Evolutionary conservation across 306 rosid species (phyloP).

Genomic region (Hippophae gyantsensis): DNA sequence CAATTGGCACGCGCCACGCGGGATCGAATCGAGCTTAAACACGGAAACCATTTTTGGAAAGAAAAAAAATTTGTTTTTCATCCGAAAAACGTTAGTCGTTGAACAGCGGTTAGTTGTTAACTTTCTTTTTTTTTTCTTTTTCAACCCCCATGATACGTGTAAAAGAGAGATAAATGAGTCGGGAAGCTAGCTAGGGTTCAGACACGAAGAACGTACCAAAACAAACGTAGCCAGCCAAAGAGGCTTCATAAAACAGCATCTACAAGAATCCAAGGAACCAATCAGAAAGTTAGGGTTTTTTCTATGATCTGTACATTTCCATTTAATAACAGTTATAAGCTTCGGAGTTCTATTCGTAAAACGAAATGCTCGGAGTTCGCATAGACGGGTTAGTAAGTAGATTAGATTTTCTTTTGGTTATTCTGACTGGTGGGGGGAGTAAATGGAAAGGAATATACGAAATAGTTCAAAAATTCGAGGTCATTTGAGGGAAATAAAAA

Average conservation of each 20-base stretch:
- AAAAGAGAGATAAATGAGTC: not conserved
- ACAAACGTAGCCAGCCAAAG: constrained; percentile 31
- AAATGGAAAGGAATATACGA: constrained; percentile 2
- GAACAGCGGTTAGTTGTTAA: not conserved
- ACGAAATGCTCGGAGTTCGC: constrained; percentile 30
- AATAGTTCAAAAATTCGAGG: constrained; percentile 8
- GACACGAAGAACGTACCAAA: constrained; percentile 32
- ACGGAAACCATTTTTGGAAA: constrained; percentile 2
- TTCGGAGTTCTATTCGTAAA: constrained; percentile 19
- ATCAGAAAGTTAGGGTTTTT: constrained; percentile 26
- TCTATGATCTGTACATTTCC: constrained; percentile 30
- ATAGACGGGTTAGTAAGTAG: constrained; percentile 11
- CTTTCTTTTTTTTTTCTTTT: too few species aligned
- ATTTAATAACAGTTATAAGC: constrained; percentile 7
- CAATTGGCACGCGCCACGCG: constrained; percentile 26
- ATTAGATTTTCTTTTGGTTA: constrained; percentile 17
- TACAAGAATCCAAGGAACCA: constrained; percentile 16
- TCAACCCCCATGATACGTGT: not conserved
- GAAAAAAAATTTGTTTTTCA: not conserved
- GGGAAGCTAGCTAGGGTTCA: constrained; percentile 35
- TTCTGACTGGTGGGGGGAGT: not conserved
- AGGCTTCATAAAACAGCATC: constrained; percentile 37
- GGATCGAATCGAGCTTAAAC: constrained; percentile 6
- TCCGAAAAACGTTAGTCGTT: not conserved
- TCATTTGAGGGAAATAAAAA: constrained; percentile 12